These are phyloP conservation scores for Aspergillus luchuensis DNA, from an alignment of 2,329 filamentous ascomycete species.

Conservation along the genomic window DNA sequence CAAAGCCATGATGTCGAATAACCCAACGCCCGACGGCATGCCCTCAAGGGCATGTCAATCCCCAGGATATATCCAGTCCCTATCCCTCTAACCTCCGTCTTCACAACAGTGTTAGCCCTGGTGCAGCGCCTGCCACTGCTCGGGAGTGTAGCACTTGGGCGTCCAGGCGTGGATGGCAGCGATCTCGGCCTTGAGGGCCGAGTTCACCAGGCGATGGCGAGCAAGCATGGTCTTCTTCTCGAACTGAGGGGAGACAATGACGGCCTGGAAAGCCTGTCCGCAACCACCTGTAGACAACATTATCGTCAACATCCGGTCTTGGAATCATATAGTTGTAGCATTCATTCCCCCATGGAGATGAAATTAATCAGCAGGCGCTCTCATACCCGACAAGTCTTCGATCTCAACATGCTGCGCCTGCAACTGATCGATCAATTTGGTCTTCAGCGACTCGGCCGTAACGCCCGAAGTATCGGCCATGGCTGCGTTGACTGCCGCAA, in stretches of 20 bases:
- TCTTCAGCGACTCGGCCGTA: constrained; percentile 70
- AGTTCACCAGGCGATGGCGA: constrained; percentile 83
- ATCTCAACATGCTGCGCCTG: constrained; percentile 80
- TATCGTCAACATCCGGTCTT: neutral
- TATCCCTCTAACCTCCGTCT: neutral
- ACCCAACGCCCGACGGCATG: constrained; percentile 20
- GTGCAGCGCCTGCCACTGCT: constrained; percentile 78
- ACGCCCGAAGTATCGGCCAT: constrained; percentile 60
- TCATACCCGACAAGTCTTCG: constrained; percentile 84
- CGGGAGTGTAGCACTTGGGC: constrained; percentile 87
- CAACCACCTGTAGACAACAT: constrained; percentile 59
- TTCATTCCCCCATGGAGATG: neutral
- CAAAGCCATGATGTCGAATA: constrained; percentile 4
- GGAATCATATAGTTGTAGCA: neutral
- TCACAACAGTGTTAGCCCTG: constrained; percentile 21
- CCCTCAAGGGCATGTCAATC: constrained; percentile 13
- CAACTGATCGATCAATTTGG: constrained; percentile 69
- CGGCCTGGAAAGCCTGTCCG: constrained; percentile 69
- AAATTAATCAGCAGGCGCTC: constrained; percentile 6
- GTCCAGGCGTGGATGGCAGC: constrained; percentile 93
- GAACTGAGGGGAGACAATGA: constrained; percentile 71
- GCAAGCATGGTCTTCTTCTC: constrained; percentile 74
- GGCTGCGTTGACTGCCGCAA: constrained; percentile 38
- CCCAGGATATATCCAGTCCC: constrained; percentile 18
- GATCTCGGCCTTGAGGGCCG: constrained; percentile 81